phyloP scores from a whole-genome alignment of 2,329 filamentous ascomycete species.

The Allantophomopsis lycopodina region DNA sequence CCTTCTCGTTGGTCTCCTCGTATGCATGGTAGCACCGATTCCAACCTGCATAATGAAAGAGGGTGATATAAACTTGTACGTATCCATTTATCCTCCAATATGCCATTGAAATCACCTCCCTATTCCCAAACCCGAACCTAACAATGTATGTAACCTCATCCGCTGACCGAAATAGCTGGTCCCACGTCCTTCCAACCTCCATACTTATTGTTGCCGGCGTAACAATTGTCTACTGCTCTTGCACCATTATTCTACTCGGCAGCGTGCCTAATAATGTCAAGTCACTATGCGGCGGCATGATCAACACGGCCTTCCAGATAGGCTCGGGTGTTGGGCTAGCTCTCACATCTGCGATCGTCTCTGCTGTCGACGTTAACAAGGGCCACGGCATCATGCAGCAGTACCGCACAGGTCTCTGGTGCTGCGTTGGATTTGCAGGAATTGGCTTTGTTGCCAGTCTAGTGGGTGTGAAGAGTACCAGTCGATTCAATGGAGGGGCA shows the following conservation, averaged over 20 bases:
- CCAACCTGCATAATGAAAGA: slow-evolving; percentile 15
- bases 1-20: slow-evolving; percentile 19
- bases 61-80: slow-evolving; percentile 9
- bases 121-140: slow-evolving; percentile 4
- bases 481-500: neutral
- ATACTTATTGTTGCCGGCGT: slow-evolving; percentile 25
- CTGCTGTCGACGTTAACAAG: slow-evolving; percentile 23
- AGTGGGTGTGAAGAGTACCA: slow-evolving; percentile 10
- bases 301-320: slow-evolving; percentile 28
- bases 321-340: slow-evolving; percentile 25
- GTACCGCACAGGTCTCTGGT: slow-evolving; percentile 26
- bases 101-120: neutral
- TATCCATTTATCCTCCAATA: neutral
- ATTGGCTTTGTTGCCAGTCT: slow-evolving; percentile 17
- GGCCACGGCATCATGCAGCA: slow-evolving; percentile 18
- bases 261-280: slow-evolving; percentile 26
- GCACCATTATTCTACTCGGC: slow-evolving; percentile 24
- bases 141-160: no score
- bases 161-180: slow-evolving; percentile 13
- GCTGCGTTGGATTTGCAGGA: slow-evolving; percentile 23
- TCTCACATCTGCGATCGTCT: slow-evolving; percentile 22
- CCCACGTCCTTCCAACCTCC: slow-evolving; percentile 23
- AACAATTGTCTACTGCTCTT: slow-evolving; percentile 25
- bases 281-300: slow-evolving; percentile 25
- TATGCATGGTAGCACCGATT: slow-evolving; percentile 23